Evolutionary conservation across 1,284 basidiomycete species (phyloP), one percentile per base, ranked within the genome.

Genomic region (Fomitiporia mediterranea): DNA sequence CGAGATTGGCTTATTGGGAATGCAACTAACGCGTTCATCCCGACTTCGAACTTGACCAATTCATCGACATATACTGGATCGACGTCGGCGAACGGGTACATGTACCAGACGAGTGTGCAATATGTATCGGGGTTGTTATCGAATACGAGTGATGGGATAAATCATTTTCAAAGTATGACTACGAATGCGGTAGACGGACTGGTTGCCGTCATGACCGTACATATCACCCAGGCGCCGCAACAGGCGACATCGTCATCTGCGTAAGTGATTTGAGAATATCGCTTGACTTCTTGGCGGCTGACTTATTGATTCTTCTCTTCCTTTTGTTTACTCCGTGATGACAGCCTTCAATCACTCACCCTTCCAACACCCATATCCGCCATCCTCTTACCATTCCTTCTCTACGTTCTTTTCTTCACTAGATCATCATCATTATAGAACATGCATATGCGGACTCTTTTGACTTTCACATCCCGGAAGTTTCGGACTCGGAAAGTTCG

Each of bases 1-100:
- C 76, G 79, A 28, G 94, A 98, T 67, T 86, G 84, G 74, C 70
- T 97, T 21, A 74, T 94, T 23, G 89, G 89, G 25, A 93, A 93
- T 65, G 82, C 87, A 25, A 92, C 91, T 0, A 72, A 76, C 34
- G 67, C 72, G 11, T 72, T 69, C 1, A 56, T 76, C 3, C 78
- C 91, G 54, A 74, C 80, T 17, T 37, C 59, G 3, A 73, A 72
- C 38, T 62, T 89, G 43, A 86, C 82, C 19, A 86, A 89, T 63
- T 65, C 69, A 28, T 77, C 81, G 17, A 78, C 80, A 0, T 87
- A 71, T 64, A 75, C 73, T 2, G 87, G 83, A 0, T 72, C 73
- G 27, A 84, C 83, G 6, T 75, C 79, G 1, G 79, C 65, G 56
- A 73, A 67, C 34, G 79, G 79, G 6, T 94, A 83, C 65, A 86